These are phyloP conservation scores for Fusarium phyllophilum DNA, from an alignment of 2,329 filamentous ascomycete species.

Conservation along the genomic window DNA sequence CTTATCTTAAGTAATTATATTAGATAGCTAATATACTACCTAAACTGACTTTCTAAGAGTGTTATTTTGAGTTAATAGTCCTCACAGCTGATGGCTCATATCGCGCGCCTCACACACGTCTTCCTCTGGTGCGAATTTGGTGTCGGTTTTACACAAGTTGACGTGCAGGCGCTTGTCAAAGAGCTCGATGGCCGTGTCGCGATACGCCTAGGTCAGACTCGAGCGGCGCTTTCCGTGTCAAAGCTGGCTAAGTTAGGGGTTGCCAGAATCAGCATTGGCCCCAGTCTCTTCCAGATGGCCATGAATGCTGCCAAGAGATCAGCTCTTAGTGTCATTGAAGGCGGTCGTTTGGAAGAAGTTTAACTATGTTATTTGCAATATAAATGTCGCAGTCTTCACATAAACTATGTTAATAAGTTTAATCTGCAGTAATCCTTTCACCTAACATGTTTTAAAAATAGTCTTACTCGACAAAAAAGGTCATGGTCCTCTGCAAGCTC, in stretches of 20 bases:
- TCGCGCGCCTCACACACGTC: too few relatives aligned
- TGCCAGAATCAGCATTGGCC: not conserved
- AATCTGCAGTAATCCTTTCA: too few relatives aligned
- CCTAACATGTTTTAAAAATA: not conserved
- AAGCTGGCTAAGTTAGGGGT: not conserved
- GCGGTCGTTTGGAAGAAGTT: not conserved
- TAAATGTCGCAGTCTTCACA: not conserved
- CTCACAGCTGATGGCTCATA: too few relatives aligned
- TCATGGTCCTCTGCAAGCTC: too few relatives aligned
- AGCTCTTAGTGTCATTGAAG: not conserved
- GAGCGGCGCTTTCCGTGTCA: not conserved
- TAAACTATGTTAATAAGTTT: not conserved
- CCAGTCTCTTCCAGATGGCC: not conserved
- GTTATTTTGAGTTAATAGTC: too few relatives aligned
- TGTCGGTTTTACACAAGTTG: not conserved
- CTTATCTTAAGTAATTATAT: too few relatives aligned
- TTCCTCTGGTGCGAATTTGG: not conserved
- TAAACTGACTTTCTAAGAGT: too few relatives aligned
- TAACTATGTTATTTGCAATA: not conserved
- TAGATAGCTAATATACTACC: too few relatives aligned
- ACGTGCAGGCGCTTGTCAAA: not conserved
- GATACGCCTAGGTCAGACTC: not conserved
- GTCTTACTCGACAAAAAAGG: too few relatives aligned
- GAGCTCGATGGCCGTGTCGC: not conserved
- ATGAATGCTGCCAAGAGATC: not conserved